phyloP scores from a whole-genome alignment of 495 filamentous ascomycete species.

The Bacidia rubella region DNA sequence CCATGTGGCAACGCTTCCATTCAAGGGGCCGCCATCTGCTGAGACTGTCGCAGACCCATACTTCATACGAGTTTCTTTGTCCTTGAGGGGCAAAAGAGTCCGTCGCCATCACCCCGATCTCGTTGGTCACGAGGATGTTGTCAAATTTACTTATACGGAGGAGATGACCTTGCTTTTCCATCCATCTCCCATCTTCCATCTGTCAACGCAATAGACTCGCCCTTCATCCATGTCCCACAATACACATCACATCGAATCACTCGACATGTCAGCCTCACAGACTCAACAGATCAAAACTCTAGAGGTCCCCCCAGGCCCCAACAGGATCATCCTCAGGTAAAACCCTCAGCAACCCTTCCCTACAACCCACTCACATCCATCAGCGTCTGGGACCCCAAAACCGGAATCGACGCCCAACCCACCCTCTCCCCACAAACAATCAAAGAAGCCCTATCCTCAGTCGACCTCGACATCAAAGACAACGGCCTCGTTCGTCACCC shows the following conservation, averaged over 20 bases:
- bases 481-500: neutral
- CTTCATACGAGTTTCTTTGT: no score
- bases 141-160: no score
- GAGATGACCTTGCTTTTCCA: no score
- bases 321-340: neutral
- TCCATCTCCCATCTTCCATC: no score
- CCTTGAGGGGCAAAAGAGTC: no score
- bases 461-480: neutral
- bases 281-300: neutral
- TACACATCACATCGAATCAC: neutral
- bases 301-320: neutral
- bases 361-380: neutral
- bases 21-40: no score
- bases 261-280: neutral
- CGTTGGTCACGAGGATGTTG: no score
- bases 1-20: no score
- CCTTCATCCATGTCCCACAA: no score
- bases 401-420: neutral
- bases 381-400: neutral
- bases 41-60: no score
- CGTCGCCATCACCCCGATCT: no score
- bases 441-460: neutral
- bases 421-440: neutral
- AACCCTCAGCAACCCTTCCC: neutral
- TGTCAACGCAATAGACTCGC: no score